Evolutionary conservation across 768 basidiomycete species (phyloP), one percentile per base, ranked within the genome.

Genomic region (Agrocybe pediades): DNA sequence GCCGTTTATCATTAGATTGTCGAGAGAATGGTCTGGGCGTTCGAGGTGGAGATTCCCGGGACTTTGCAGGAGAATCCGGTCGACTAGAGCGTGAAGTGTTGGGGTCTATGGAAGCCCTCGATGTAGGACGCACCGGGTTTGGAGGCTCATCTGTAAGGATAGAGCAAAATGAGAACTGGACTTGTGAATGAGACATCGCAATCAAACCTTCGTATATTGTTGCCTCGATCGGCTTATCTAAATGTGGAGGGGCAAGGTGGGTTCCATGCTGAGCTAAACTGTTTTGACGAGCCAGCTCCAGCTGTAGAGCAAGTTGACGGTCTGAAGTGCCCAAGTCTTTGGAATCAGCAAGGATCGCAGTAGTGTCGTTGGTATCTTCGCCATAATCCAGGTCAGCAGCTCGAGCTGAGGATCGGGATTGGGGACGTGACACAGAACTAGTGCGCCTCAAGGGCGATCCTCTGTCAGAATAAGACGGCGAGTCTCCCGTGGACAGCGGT

Each of bases 211-310:
- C 90, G 60, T 88, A 89, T 59, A 92, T 90, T 2, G 85, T 88
- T 24, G 82, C 81, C 59, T 87, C 86, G 15, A 79, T 64, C 2
- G 81, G 75, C 24, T 62, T 69, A 15, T 83, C 81, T 59, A 79
- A 62, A 6, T 72, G 62, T 49, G 80, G 58, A 41, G 73, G 60
- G 41, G 68, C 60, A 9, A 74, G 53, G 41, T 73, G 64, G 44
- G 79, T 79, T 16, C 75, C 79, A 53, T 82, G 79, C 60, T 93
- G 92, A 66, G 80, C 89, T 63, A 86, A 78, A 65, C 92, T 92
- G 65, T 97, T 97, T 59, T 82, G 81, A 55, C 91, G 76, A 5
- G 95, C 95, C 45, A 96, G 73, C 57, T 91, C 91, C 47, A 97
- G 71, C 44, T 88, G 86, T 73, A 83, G 77, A 19, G 86, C 80